A percentile compares a stretch with the other conserved stretches of the same genome.
Conservation (phyloP, 306 rosid species). For the Begonia loranthoides region DNA sequence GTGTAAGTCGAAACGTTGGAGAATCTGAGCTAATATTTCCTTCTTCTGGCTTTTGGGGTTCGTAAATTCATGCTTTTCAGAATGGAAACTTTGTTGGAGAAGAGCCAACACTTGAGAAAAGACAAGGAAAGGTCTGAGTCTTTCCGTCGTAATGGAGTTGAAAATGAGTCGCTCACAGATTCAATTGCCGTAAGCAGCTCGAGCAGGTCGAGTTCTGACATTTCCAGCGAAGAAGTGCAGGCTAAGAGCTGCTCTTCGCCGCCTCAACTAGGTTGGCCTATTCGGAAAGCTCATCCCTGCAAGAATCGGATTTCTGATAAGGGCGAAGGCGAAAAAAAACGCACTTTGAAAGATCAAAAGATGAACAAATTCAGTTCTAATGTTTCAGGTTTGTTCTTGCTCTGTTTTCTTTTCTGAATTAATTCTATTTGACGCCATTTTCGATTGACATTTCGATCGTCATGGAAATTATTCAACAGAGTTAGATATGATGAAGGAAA, state of each 20-base stretch:
- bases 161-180: constrained; percentile 39
- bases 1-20: constrained; percentile 8
- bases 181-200: constrained; percentile 47
- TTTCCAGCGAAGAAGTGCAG: constrained; percentile 32
- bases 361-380: constrained; percentile 25
- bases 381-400: constrained; percentile 41
- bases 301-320: constrained; percentile 27
- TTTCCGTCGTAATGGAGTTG: constrained; percentile 14
- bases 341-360: constrained; percentile 22
- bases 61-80: constrained; percentile 16
- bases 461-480: constrained; percentile 13
- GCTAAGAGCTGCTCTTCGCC: constrained; percentile 44
- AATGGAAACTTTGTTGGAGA: constrained; percentile 49
- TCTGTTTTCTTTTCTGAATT: neutral
- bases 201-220: constrained; percentile 41
- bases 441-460: neutral
- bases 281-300: constrained; percentile 54
- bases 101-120: constrained; percentile 20
- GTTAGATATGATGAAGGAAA: constrained; percentile 50
- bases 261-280: constrained; percentile 86
- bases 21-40: constrained; percentile 7
- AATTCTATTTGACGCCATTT: neutral
- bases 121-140: constrained; percentile 25
- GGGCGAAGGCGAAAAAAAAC: constrained; percentile 18
- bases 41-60: constrained; percentile 16